A percentile compares a stretch with the other conserved stretches of the same genome.
These are phyloP conservation scores for Didymella pomorum DNA, from an alignment of 2,329 filamentous ascomycete species.

Conservation along the genomic window DNA sequence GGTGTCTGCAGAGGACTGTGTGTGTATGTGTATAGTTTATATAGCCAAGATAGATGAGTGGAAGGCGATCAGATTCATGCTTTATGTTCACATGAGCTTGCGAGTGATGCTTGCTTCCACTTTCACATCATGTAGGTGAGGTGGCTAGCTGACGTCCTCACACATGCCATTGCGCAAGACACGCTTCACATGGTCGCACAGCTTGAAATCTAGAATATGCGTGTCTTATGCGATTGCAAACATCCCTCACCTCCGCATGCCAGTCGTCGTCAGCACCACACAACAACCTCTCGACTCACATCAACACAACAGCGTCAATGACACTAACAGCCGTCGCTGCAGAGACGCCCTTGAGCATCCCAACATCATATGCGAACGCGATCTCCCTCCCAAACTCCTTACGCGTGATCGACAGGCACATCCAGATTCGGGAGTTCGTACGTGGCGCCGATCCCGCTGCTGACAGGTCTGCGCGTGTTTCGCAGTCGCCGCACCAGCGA, in stretches of 20 bases:
- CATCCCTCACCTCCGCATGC: not conserved
- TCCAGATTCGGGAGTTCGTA: not conserved
- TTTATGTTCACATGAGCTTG: not conserved
- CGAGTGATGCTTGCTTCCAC: not conserved
- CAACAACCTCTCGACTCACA: not conserved
- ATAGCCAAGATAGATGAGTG: not conserved
- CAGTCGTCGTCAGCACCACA: constrained; percentile 2
- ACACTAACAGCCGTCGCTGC: not conserved
- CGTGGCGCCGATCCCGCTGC: constrained; percentile 8
- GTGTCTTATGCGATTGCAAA: not conserved
- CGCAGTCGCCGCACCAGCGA: constrained; percentile 12
- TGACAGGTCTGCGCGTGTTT: constrained; percentile 9
- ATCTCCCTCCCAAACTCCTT: not conserved
- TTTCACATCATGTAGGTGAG: not conserved
- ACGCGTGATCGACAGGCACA: constrained; percentile 10
- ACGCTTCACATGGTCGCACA: constrained; percentile 1
- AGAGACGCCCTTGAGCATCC: not conserved
- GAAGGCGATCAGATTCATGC: not conserved
- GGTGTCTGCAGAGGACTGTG: not conserved
- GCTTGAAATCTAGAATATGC: not conserved
- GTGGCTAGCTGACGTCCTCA: not conserved
- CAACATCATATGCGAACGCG: not conserved
- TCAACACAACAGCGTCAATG: too few relatives aligned
- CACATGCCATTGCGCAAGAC: not conserved
- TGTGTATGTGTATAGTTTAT: constrained; percentile 15